phyloP scores from a whole-genome alignment of 2,329 filamentous ascomycete genomes.

The Trichoderma asperellum region DNA sequence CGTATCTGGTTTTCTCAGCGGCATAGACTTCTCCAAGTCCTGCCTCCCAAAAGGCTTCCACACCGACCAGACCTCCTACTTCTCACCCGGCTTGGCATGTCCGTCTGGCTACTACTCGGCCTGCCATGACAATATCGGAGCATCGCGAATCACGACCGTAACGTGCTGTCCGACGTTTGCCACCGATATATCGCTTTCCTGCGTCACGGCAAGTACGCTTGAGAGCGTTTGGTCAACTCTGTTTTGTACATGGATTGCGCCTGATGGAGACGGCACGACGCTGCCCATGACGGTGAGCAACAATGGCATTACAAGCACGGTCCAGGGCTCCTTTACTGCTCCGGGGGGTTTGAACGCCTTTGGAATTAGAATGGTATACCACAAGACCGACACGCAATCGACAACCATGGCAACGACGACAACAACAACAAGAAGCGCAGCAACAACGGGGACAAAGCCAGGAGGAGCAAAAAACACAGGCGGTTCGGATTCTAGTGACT shows the following conservation, averaged over 20 bases:
- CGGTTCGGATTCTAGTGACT: not conserved
- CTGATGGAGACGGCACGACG: conserved; percentile 30
- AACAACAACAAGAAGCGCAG: not conserved
- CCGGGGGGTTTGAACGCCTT: conserved; percentile 41
- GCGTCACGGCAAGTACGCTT: conserved; percentile 36
- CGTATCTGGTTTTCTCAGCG: conserved; percentile 35
- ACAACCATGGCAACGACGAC: conserved; percentile 22
- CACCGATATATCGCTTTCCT: conserved; percentile 36
- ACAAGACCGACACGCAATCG: conserved; percentile 36
- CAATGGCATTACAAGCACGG: conserved; percentile 34
- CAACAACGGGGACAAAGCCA: conserved; percentile 14
- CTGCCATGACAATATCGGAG: conserved; percentile 37
- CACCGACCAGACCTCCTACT: conserved; percentile 37
- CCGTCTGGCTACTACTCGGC: conserved; percentile 39
- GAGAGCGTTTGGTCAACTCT: conserved; percentile 34
- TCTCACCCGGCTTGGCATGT: conserved; percentile 41
- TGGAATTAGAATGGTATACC: conserved; percentile 43
- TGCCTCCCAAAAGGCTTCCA: conserved; percentile 40
- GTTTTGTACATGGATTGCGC: conserved; percentile 43
- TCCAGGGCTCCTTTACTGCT: conserved; percentile 32
- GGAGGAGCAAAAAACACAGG: not conserved
- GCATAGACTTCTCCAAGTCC: conserved; percentile 38
- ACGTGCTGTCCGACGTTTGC: conserved; percentile 42
- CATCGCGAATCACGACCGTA: conserved; percentile 39
- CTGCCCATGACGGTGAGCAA: conserved; percentile 37